These are phyloP conservation scores for Nasturtium officinale DNA, from an alignment of 345 rosid genomes.

Conservation along the genomic window DNA sequence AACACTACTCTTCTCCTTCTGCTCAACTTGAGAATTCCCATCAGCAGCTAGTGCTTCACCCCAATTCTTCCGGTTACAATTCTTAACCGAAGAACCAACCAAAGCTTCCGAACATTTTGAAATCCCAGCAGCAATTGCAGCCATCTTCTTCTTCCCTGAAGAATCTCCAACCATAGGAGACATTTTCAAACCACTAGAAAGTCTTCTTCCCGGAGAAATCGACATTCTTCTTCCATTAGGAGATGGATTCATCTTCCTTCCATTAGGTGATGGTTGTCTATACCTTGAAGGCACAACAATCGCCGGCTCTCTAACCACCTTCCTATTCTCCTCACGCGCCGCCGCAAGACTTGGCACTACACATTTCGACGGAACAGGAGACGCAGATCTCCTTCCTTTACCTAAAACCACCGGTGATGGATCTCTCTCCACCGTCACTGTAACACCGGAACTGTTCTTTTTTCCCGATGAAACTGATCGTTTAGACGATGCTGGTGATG, in stretches of 20 bases:
- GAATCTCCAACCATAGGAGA: constrained; percentile 74
- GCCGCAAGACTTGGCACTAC: constrained; percentile 81
- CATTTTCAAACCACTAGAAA: constrained; percentile 71
- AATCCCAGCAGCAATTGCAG: constrained; percentile 61
- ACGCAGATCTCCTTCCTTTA: constrained; percentile 82
- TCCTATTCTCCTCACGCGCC: constrained; percentile 80
- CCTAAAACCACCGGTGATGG: constrained; percentile 62
- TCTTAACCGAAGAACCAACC: constrained; percentile 54
- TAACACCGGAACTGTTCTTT: constrained; percentile 41
- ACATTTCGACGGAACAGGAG: constrained; percentile 89
- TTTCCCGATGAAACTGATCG: constrained; percentile 59
- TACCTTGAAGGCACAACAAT: constrained; percentile 94
- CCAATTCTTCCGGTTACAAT: constrained; percentile 62
- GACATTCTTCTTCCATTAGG: constrained; percentile 72
- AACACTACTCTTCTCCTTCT: constrained; percentile 50
- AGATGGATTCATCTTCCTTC: constrained; percentile 69
- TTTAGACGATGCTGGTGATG: constrained; percentile 75
- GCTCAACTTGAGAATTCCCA: constrained; percentile 47
- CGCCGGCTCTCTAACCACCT: constrained; percentile 68
- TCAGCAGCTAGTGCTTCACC: constrained; percentile 52
- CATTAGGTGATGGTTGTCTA: constrained; percentile 84
- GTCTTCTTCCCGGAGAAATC: constrained; percentile 78
- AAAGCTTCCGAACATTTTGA: constrained; percentile 72
- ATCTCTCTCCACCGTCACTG: constrained; percentile 57
- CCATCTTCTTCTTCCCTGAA: constrained; percentile 79